Percentiles rank a stretch among this genome's conserved stretches.
phyloP scores from a whole-genome alignment of 345 rosid species.

The Lepidium aucheri region DNA sequence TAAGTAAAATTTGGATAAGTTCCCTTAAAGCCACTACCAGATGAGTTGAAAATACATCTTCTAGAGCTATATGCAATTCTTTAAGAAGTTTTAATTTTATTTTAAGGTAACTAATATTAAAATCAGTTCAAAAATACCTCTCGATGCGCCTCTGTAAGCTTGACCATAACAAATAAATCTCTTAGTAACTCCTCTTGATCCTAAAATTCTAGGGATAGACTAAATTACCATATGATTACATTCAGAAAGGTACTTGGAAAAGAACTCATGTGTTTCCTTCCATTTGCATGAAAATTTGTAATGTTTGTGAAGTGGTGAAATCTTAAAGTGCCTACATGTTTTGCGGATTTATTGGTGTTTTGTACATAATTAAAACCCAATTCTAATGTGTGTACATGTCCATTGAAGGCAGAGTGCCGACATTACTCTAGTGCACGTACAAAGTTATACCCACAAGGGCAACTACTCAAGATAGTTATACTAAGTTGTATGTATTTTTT shows the following conservation, averaged over 20 bases:
- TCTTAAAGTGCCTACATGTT: not conserved
- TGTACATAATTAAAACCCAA: slow-evolving; percentile 78
- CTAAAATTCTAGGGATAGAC: slow-evolving; percentile 55
- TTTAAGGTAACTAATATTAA: slow-evolving; percentile 65
- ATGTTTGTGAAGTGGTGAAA: not conserved
- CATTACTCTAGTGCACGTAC: slow-evolving; percentile 85
- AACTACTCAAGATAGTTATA: not conserved
- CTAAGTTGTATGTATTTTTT: not conserved
- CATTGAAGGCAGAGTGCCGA: slow-evolving; percentile 81
- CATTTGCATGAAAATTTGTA: not conserved
- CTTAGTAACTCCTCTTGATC: not conserved
- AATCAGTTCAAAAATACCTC: slow-evolving; percentile 70
- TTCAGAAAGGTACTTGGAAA: slow-evolving; percentile 64
- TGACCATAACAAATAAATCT: not conserved
- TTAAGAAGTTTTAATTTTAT: not conserved
- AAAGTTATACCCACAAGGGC: slow-evolving; percentile 36
- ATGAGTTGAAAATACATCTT: slow-evolving; percentile 82
- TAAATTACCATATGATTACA: slow-evolving; percentile 90
- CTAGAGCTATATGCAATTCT: slow-evolving; percentile 55
- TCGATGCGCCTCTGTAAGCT: slow-evolving; percentile 82
- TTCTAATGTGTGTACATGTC: slow-evolving; percentile 90
- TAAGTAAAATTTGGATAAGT: slow-evolving; percentile 95
- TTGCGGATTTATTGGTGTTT: slow-evolving; percentile 57
- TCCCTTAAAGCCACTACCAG: slow-evolving; percentile 82
- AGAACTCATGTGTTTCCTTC: not conserved